Conservation (phyloP, 208 protist genomes). For the Trichomonas tenax region DNA sequence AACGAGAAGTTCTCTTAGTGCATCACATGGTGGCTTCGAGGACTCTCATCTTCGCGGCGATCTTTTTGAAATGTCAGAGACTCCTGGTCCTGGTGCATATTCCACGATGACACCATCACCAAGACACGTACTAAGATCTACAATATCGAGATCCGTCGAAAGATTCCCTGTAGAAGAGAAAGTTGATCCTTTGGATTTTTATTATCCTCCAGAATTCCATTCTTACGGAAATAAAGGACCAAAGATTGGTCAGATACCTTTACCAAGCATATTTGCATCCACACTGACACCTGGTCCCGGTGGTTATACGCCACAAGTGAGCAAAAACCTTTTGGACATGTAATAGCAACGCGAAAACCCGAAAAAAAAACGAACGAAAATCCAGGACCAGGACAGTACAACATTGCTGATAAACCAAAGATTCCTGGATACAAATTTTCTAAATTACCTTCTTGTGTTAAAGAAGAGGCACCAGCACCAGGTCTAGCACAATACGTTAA, state of each 20-base stretch:
- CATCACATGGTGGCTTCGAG: background rate
- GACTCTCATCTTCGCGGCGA: background rate
- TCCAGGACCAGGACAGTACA: background rate
- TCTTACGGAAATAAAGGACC: background rate
- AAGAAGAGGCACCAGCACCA: background rate
- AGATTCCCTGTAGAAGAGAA: background rate
- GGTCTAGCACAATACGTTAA: background rate
- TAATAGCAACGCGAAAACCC: background rate
- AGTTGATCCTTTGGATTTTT: background rate
- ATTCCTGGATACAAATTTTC: background rate
- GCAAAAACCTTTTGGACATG: background rate
- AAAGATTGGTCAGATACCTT: background rate
- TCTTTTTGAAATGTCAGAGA: background rate
- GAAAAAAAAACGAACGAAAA: background rate
- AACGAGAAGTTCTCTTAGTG: background rate
- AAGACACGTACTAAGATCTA: background rate
- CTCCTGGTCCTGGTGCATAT: background rate
- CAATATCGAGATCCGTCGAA: background rate
- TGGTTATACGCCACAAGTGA: background rate
- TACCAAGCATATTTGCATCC: background rate
- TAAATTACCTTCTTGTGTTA: background rate
- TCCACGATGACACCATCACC: background rate
- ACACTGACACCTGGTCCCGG: background rate
- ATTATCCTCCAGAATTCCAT: background rate
- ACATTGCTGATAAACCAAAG: background rate